Base-by-base conservation (phyloP, 495 filamentous ascomycete species). In the Usnea hakonensis region DNA sequence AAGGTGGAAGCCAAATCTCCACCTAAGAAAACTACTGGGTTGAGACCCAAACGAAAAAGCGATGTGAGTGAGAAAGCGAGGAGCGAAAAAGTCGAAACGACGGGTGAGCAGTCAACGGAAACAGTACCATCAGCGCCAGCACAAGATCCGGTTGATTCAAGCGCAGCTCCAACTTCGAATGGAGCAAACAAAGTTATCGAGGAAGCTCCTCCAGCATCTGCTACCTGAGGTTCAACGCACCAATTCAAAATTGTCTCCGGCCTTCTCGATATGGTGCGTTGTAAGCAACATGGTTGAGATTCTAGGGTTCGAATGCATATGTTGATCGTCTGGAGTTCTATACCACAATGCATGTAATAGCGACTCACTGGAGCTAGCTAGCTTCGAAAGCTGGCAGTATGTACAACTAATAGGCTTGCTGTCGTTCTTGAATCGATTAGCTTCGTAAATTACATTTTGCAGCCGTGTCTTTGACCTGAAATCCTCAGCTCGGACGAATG, bases 1-100 rank as follows among this genome's bases (percentile, higher is more conserved):
- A 92, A 90, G 72, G 69, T 79, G 1, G 80, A 83, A n/a, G 60
- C 67, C 23, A 79, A 74, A 67, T 73, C 70, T 54, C 74, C 73
- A 23, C 71, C 73, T 19, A 78, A 68, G 62, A 75, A 55, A 26
- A 35, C 36, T 28, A 55, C 41, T 14, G 43, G 60, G 40, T n/a
- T 48, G 30, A 69, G 52, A 33, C 62, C 44, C 52, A 69, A 65
- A 60, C 61, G 46, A 33, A 58, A 58, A 35, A 69, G 68, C 33
- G 70, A 65, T 48, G 58, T 52, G 37, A 62, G 38, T 32, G 59
- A 62, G 56, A 61, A 61, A 52, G 63, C 37, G 40, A 61, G 60
- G 32, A 60, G 54, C 38, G 66, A 65, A 3, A 55, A 60, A 13
- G 58, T 48, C 23, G 64, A 68, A 53, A 44, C 54, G 23, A 63